Conservation (phyloP, 2,329 filamentous ascomycete species). For the Epichloe sylvatica region DNA sequence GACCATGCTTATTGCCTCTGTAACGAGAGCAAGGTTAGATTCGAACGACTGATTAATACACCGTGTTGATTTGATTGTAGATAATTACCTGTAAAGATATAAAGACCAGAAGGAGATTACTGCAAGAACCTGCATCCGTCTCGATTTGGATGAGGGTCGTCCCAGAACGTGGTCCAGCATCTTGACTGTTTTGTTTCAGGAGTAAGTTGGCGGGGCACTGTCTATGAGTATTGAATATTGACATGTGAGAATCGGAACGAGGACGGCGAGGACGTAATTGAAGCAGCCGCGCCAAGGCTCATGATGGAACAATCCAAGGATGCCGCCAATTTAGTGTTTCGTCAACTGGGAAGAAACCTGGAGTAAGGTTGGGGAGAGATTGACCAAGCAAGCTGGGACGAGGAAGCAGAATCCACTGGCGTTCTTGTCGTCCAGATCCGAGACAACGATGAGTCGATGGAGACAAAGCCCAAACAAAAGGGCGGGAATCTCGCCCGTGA, state of each 20-base stretch:
- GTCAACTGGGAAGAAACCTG: neutral
- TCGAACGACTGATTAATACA: neutral
- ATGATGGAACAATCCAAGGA: neutral
- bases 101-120: conserved; percentile 85
- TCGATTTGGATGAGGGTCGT: conserved; percentile 77
- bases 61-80: neutral
- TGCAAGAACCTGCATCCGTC: conserved; percentile 81
- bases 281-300: neutral
- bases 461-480: no score
- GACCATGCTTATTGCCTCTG: conserved; percentile 78
- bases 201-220: neutral
- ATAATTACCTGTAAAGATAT: conserved; percentile 57
- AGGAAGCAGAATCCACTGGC: no score
- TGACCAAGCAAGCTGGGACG: neutral
- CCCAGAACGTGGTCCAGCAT: conserved; percentile 84
- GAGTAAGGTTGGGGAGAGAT: neutral
- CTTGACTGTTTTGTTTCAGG: conserved; percentile 2
- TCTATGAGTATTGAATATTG: neutral
- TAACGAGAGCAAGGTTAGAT: neutral
- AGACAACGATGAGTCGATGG: no score
- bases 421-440: no score
- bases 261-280: neutral
- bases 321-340: neutral
- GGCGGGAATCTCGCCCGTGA: neutral
- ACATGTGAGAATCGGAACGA: conserved; percentile 1